phyloP scores from a whole-genome alignment of 2,329 filamentous ascomycete species.

The Calonectria pseudoturangicola region DNA sequence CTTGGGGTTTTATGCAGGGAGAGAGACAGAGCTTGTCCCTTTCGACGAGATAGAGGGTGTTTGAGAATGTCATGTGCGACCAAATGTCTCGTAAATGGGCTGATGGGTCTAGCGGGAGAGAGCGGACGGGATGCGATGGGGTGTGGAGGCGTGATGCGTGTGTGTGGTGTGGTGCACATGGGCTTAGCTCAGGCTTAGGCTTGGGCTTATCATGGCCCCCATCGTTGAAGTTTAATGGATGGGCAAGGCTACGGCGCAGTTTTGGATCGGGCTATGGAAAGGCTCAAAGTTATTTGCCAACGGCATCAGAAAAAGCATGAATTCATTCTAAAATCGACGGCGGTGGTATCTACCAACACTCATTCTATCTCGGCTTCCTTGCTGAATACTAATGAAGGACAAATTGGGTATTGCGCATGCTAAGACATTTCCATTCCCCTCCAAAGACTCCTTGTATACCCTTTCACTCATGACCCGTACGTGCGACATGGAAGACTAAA shows the following conservation, averaged over 20 bases:
- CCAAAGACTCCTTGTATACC: background rate
- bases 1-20: background rate
- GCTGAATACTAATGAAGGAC: background rate
- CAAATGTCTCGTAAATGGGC: background rate
- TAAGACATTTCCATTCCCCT: background rate
- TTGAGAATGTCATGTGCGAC: background rate
- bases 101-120: slow-evolving; percentile 7
- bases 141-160: background rate
- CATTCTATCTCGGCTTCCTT: background rate
- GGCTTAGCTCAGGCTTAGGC: slow-evolving; percentile 1
- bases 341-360: background rate
- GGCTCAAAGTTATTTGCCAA: background rate
- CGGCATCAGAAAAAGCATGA: background rate
- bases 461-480: background rate
- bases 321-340: background rate
- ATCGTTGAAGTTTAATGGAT: background rate
- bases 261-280: background rate
- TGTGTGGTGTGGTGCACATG: slow-evolving; percentile 15
- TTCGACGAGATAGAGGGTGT: background rate
- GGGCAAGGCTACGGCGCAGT: background rate
- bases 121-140: background rate
- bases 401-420: slow-evolving; percentile 11
- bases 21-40: background rate
- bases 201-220: slow-evolving; percentile 8
- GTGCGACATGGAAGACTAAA: background rate